Evolutionary conservation across 345 rosid genomes (phyloP).

Genomic region (Reutealis trisperma): DNA sequence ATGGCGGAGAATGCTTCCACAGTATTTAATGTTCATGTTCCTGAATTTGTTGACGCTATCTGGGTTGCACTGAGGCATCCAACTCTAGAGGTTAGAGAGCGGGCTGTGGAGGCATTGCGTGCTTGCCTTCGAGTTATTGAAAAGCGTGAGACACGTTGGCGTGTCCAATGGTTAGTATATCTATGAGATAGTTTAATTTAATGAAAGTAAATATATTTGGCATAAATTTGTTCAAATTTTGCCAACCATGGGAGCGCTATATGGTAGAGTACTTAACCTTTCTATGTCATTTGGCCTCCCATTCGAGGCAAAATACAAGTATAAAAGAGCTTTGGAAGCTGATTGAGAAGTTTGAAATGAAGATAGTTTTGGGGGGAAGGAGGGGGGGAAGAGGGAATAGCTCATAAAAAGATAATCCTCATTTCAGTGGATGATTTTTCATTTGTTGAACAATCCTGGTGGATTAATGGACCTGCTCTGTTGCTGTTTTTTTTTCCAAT

Average conservation of each 20-base stretch:
- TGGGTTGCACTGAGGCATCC: constrained; percentile 99
- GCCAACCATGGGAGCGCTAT: too few relatives aligned
- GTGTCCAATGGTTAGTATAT: constrained; percentile 85
- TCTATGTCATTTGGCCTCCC: background rate
- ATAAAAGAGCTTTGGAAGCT: background rate
- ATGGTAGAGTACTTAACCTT: too few relatives aligned
- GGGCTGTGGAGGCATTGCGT: constrained; percentile 98
- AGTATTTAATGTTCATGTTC: constrained; percentile 93
- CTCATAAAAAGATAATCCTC: too few relatives aligned
- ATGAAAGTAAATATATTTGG: background rate
- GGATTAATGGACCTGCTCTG: background rate
- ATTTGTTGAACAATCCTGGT: background rate
- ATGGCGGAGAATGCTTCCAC: constrained; percentile 99
- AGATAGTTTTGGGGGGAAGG: background rate
- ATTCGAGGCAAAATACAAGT: background rate
- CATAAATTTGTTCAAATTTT: background rate
- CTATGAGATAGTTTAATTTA: background rate
- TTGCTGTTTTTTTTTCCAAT: background rate
- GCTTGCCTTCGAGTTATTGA: constrained; percentile 99
- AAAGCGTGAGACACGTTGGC: constrained; percentile 99
- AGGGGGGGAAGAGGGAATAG: too few relatives aligned
- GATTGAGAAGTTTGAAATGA: background rate
- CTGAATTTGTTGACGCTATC: constrained; percentile 95
- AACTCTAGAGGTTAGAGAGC: constrained; percentile 76
- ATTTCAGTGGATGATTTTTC: background rate